Conservation (phyloP, 192 early-diverging fungal species). For the Coemansia biformis region DNA sequence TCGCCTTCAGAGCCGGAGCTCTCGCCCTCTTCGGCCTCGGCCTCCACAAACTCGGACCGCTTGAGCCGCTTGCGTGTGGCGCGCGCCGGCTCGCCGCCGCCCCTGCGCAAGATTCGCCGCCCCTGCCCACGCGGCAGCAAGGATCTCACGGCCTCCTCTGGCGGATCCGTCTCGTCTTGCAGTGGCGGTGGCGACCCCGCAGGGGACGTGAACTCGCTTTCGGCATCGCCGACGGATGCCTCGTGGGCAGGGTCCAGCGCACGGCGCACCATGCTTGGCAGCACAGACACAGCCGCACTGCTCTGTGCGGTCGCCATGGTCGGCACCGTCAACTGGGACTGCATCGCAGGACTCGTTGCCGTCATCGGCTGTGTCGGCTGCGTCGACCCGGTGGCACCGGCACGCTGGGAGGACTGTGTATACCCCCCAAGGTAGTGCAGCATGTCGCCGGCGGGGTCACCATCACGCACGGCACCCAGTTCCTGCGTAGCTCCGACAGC, state of each 20-base stretch:
- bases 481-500: not conserved
- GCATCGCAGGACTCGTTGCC: not conserved
- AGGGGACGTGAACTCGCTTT: not conserved
- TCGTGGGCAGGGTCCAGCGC: conserved; percentile 3
- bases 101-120: conserved; percentile 5
- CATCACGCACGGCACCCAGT: too few species aligned
- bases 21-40: conserved; percentile 46
- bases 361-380: conserved; percentile 20
- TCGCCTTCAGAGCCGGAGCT: conserved; percentile 35
- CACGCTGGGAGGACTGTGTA: not conserved
- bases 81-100: not conserved
- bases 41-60: conserved; percentile 47
- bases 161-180: not conserved
- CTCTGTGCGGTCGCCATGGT: conserved; percentile 8
- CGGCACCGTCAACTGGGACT: conserved; percentile 18
- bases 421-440: not conserved
- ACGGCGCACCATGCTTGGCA: conserved; percentile 30
- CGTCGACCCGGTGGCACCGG: not conserved
- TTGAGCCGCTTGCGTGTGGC: conserved; percentile 2
- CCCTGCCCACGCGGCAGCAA: not conserved
- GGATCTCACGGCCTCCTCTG: not conserved
- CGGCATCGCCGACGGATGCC: not conserved
- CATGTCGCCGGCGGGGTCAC: not conserved
- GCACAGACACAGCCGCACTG: not conserved
- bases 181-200: not conserved